Base-by-base conservation (phyloP, 768 basidiomycete genomes). In the Mycena rosella region DNA sequence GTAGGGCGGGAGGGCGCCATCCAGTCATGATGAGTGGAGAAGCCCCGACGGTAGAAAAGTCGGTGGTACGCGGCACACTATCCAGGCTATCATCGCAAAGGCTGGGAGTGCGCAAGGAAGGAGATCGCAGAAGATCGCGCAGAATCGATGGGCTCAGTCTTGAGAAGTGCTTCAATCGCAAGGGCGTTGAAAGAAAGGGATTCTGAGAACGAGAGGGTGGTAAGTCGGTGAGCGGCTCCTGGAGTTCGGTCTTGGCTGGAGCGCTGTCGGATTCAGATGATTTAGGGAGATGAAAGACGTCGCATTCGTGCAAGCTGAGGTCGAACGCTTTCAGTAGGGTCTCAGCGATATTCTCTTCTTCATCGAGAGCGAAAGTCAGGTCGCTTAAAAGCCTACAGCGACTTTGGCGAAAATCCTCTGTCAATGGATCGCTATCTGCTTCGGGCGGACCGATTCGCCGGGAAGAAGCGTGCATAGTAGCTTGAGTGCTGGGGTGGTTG, bases 81-180 rank as follows among this genome's bases (percentile, higher is more conserved):
- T 71, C 69, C 1, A 65, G 60, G 29, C 71, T 72, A 27, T 59
- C 63, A 30, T 71, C 71, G 57, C 42, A 52, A 17, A 68, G 53
- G 27, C 59, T 73, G 53, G 48, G 42, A n/a, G 53, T 62, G 27
- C 72, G 72, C 40, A 74, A 22, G 17, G 74, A 72, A 18, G 74
- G 74, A 24, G 73, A 74, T 42, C 72, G 72, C 42, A 75, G 47
- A 22, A 75, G 53, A 0, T 24, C 68, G 15, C 73, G 71, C 10
- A 75, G 59, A 48, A 67, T 72, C 13, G 60, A 66, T 7, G 73
- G 74, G 53, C 69, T 73, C 24, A 74, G 63, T 44, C 55, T 69
- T n/a, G 74, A 68, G 59, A 74, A 75, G 40, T 75, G 68, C 44
- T 73, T 74, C 22, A 69, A 54, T 27, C 74, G 71, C 55, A 75